A percentile compares a stretch with the other conserved stretches of the same genome.
phyloP scores from a whole-genome alignment of 73 alveolate genomes.

The Effrenium voratum region DNA sequence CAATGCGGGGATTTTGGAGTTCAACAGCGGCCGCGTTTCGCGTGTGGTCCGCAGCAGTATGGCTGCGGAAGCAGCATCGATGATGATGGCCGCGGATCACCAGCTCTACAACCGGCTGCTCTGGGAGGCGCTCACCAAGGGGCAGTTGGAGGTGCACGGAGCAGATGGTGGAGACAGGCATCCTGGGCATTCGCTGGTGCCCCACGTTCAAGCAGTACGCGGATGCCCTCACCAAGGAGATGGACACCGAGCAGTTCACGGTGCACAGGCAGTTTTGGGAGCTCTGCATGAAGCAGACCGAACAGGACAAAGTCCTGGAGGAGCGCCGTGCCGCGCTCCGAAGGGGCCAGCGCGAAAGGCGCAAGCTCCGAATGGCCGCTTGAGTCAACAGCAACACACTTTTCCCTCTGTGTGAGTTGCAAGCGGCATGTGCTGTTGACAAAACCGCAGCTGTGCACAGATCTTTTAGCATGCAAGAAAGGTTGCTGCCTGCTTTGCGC shows the following conservation, averaged over 20 bases:
- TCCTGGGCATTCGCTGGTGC: neutral
- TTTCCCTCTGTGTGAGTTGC: too few relatives aligned
- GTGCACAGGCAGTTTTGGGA: neutral
- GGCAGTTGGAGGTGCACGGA: neutral
- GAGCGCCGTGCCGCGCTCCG: neutral
- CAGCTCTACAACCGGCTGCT: neutral
- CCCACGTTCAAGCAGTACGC: neutral
- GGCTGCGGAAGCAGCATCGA: neutral
- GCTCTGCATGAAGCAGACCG: neutral
- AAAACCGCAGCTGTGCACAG: too few relatives aligned
- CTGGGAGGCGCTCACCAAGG: neutral
- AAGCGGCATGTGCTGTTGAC: too few relatives aligned
- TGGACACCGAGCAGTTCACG: neutral
- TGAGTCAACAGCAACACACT: too few relatives aligned
- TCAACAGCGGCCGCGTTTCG: neutral
- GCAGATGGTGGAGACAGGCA: neutral
- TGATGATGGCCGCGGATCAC: neutral
- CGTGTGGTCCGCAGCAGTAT: neutral
- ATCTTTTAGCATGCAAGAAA: too few relatives aligned
- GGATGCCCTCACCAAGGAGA: constrained; percentile 4
- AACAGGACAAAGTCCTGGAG: neutral
- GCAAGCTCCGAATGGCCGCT: neutral
- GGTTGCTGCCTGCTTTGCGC: too few relatives aligned
- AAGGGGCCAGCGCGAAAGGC: neutral
- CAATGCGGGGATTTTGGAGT: neutral